phyloP scores from a whole-genome alignment of 768 basidiomycete genomes.

The Lanmaoa pseudosensibilis region DNA sequence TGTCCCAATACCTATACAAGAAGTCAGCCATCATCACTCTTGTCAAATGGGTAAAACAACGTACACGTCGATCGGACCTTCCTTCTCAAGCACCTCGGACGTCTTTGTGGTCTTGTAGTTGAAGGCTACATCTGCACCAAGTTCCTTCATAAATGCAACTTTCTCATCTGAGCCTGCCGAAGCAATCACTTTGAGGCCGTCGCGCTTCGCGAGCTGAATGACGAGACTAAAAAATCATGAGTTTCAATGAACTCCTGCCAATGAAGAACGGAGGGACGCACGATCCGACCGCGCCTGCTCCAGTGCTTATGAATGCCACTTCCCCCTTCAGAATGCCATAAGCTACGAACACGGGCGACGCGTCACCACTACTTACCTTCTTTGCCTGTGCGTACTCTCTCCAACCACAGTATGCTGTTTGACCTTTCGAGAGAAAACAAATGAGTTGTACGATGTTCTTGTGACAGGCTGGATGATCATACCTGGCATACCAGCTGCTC shows the following conservation, averaged over 20 bases:
- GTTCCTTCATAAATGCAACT: constrained; percentile 54
- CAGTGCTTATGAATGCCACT: constrained; percentile 47
- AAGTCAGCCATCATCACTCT: neutral
- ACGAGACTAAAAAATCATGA: constrained; percentile 36
- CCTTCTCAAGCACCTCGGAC: constrained; percentile 48
- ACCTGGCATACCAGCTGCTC: constrained; percentile 35
- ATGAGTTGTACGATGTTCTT: neutral
- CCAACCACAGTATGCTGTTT: constrained; percentile 23
- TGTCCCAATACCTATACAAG: constrained; percentile 15
- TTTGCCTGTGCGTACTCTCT: constrained; percentile 20
- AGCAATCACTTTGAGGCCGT: constrained; percentile 64
- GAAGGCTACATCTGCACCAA: constrained; percentile 69
- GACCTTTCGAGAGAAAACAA: constrained; percentile 15
- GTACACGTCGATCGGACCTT: constrained; percentile 59
- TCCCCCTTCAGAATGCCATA: constrained; percentile 39
- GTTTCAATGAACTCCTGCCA: constrained; percentile 3
- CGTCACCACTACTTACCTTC: constrained; percentile 19
- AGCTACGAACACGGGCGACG: neutral
- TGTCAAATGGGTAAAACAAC: neutral
- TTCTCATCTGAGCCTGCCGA: constrained; percentile 74
- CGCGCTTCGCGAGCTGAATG: constrained; percentile 49
- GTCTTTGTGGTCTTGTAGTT: constrained; percentile 68
- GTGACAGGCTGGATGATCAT: constrained; percentile 6
- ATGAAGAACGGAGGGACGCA: constrained; percentile 29
- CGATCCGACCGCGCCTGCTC: constrained; percentile 56